Percentiles rank a stretch among this genome's conserved stretches.
Evolutionary conservation across 352 stramenopile genomes (phyloP).

Genomic region (Phytophthora agathidicida): DNA sequence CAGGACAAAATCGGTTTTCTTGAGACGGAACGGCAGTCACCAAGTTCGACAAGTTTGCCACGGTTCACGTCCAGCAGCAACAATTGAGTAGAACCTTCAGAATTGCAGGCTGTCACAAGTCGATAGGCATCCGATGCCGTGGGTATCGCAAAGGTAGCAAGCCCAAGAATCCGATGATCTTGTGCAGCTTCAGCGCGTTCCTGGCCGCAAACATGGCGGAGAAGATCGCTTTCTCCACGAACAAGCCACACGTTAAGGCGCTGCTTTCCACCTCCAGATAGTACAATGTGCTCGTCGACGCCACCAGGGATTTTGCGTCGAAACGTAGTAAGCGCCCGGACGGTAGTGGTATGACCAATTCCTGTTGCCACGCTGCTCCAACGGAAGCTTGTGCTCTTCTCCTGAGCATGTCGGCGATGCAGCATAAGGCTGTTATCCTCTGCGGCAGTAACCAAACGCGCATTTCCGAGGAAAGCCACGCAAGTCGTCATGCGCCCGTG

Average conservation of each 20-base stretch:
- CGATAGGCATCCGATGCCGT: constrained; percentile 36
- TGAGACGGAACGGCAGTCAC: constrained; percentile 54
- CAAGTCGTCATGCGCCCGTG: constrained; percentile 83
- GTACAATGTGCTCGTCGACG: constrained; percentile 47
- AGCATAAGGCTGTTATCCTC: constrained; percentile 89
- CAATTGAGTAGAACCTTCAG: constrained; percentile 71
- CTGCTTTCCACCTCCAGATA: constrained; percentile 86
- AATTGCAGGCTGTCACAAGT: constrained; percentile 75
- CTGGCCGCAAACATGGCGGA: constrained; percentile 70
- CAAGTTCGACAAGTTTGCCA: constrained; percentile 45
- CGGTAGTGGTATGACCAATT: constrained; percentile 81
- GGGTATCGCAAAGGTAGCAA: constrained; percentile 59
- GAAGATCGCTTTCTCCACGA: constrained; percentile 24
- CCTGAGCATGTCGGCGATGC: constrained; percentile 36
- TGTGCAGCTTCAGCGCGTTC: constrained; percentile 63
- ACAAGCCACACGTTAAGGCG: constrained; percentile 80
- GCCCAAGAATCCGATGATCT: constrained; percentile 84
- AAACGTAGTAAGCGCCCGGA: constrained; percentile 71
- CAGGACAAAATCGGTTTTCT: constrained; percentile 87
- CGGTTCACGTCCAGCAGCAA: constrained; percentile 58
- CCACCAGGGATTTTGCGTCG: constrained; percentile 14
- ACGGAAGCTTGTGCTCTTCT: constrained; percentile 13
- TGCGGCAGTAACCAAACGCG: constrained; percentile 66
- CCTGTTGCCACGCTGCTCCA: constrained; percentile 63
- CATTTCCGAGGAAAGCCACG: constrained; percentile 45